Conservation (phyloP, 345 rosid genomes). For the Bruguiera parviflora region DNA sequence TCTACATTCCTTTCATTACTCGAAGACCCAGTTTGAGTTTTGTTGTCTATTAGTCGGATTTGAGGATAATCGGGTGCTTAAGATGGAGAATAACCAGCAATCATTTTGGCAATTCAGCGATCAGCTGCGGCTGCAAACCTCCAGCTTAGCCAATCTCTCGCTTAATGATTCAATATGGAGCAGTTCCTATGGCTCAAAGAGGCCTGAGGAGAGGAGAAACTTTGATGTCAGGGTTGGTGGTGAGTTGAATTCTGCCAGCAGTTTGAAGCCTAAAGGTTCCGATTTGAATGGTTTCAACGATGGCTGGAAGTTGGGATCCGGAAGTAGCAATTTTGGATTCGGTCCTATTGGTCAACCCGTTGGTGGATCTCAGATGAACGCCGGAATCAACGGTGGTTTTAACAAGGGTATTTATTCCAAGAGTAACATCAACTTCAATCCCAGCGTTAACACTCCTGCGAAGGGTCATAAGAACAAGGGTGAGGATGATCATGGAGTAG, state of each 20-base stretch:
- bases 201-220: slow-evolving; percentile 67
- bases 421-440: slow-evolving; percentile 20
- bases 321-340: slow-evolving; percentile 25
- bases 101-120: slow-evolving; percentile 96
- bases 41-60: neutral
- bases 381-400: slow-evolving; percentile 67
- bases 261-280: slow-evolving; percentile 24
- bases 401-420: slow-evolving; percentile 71
- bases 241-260: slow-evolving; percentile 13
- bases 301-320: slow-evolving; percentile 19
- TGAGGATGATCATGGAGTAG: slow-evolving; percentile 40
- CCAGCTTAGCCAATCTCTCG: slow-evolving; percentile 68
- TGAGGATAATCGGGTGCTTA: neutral
- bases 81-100: slow-evolving; percentile 85
- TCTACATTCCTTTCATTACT: neutral
- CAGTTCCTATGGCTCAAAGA: slow-evolving; percentile 43
- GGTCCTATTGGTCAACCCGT: slow-evolving; percentile 26
- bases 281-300: slow-evolving; percentile 44
- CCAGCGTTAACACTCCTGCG: slow-evolving; percentile 34
- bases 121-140: slow-evolving; percentile 67
- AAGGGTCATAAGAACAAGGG: slow-evolving; percentile 52
- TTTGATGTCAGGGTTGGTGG: slow-evolving; percentile 67
- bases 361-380: slow-evolving; percentile 33
- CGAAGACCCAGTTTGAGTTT: slow-evolving; percentile 17
- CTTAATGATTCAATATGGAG: slow-evolving; percentile 94